A percentile compares a stretch with the other conserved stretches of the same genome.
These are phyloP conservation scores for Primulina tabacum DNA, from an alignment of 257 asterid species.

Conservation along the genomic window DNA sequence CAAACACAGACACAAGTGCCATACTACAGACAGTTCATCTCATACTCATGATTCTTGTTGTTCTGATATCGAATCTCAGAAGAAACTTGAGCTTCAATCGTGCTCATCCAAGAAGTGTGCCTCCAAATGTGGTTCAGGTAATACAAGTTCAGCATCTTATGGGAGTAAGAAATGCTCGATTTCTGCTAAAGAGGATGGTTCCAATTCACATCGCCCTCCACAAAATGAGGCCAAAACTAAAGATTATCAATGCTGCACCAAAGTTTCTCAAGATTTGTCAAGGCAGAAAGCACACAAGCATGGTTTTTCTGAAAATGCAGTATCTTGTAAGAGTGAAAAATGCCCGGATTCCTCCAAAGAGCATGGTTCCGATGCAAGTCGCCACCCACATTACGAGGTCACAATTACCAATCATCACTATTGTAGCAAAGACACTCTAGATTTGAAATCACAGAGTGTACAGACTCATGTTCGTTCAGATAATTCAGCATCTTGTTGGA, in stretches of 20 bases:
- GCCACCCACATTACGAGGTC: no score
- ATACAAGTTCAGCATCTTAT: slow-evolving; percentile 1
- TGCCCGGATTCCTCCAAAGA: slow-evolving; percentile 8
- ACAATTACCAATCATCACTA: background rate
- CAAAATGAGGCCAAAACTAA: background rate
- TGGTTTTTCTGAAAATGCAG: slow-evolving; percentile 15
- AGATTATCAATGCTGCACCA: slow-evolving; percentile 21
- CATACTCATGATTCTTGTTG: slow-evolving; percentile 26
- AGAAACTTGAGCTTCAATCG: slow-evolving; percentile 16
- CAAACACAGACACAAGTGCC: slow-evolving; percentile 12
- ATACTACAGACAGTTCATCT: background rate
- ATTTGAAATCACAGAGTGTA: slow-evolving; percentile 12
- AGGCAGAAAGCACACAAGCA: slow-evolving; percentile 13
- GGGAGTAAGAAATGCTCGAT: slow-evolving; percentile 22
- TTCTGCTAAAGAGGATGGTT: slow-evolving; percentile 13
- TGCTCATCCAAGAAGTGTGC: slow-evolving; percentile 28
- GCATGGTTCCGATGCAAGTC: background rate
- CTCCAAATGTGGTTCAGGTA: slow-evolving; percentile 5
- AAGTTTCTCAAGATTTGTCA: slow-evolving; percentile 3
- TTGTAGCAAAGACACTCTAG: slow-evolving; percentile 6
- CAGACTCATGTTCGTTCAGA: slow-evolving; percentile 19
- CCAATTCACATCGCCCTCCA: slow-evolving; percentile 14
- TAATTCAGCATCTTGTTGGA: background rate
- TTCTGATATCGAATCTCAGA: slow-evolving; percentile 25
- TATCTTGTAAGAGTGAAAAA: background rate